Evolutionary conservation across 225 moss, liverwort and hornwort species (phyloP), one percentile per base, ranked within the genome.

Genomic region (Marchantia polymorpha): DNA sequence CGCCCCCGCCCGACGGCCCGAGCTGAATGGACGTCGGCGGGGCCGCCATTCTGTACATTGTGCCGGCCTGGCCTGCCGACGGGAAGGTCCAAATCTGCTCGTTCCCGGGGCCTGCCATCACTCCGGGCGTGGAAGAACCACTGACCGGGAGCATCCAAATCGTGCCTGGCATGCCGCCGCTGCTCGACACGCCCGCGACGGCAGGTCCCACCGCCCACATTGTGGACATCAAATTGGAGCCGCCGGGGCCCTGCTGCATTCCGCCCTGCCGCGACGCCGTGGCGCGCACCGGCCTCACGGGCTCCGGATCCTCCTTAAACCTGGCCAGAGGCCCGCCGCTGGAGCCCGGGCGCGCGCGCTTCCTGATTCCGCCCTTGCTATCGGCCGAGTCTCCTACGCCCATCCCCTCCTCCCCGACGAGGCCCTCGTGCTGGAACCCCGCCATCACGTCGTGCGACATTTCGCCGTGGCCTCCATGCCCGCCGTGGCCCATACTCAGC

Each of bases 11-110:
- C 7, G 89, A 90, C 19, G 99, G 93, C 4, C 94, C 99, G 56
- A 99, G 89, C 83, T 95, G 99, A 78, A 99, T 99, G 0, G 94
- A 93, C 27, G 99, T 90, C 5, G 97, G 90, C 3, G 94, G 92
- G 31, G 90, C 83, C 7, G 99, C 88, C 99, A 99, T 93, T 64
- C 99, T 92, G 73, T 99, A 99, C 85, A 91, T 89, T 56, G 88
- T 84, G 69, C 89, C 89, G 76, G 69, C 93, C 90, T 66, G 81
- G 47, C 87, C 92, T 64, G 91, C 88, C 0, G 99, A 84, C 17
- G 99, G 99, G 81, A 95, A 99, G 59, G 97, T 93, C 99, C 99
- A 99, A 46, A 99, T 92, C 83, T 93, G 99, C 87, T 99, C 94
- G 79, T 90, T 94, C 16, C 92, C 89, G 15, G 93, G 92, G 30